These are phyloP conservation scores for Acmispon strigosus DNA, from an alignment of 306 rosid genomes.

Conservation along the genomic window DNA sequence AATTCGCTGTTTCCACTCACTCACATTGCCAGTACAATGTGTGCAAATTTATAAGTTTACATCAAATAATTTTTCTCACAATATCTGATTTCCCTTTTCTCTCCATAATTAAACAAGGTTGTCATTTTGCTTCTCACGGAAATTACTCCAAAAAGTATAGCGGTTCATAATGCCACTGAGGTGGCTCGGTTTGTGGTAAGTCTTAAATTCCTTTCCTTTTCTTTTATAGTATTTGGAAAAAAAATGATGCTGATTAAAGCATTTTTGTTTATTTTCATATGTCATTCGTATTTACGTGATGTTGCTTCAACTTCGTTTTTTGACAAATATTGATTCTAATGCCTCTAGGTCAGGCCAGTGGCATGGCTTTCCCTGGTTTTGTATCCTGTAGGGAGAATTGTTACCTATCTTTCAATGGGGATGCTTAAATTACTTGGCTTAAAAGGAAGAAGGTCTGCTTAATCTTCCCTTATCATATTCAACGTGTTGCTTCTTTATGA, in stretches of 20 bases:
- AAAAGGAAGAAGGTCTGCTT: conserved; percentile 86
- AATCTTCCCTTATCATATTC: neutral
- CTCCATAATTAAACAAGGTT: conserved; percentile 52
- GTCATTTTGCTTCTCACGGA: conserved; percentile 97
- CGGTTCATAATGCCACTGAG: conserved; percentile 95
- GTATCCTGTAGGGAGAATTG: conserved; percentile 92
- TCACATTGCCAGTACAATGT: neutral
- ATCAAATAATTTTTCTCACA: neutral
- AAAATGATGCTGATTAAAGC: neutral
- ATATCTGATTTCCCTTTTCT: conserved; percentile 12
- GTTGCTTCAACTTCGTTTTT: conserved; percentile 7
- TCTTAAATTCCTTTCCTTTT: conserved; percentile 1
- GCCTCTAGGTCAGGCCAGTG: conserved; percentile 94
- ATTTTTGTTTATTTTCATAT: conserved; percentile 11
- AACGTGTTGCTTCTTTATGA: conserved; percentile 7
- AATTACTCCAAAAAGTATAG: conserved; percentile 96
- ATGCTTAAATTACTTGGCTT: conserved; percentile 88
- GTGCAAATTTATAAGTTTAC: neutral
- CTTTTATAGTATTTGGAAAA: neutral
- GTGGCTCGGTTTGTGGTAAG: conserved; percentile 98
- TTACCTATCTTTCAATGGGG: conserved; percentile 95
- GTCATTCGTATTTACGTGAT: conserved; percentile 6
- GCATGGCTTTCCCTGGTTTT: conserved; percentile 95
- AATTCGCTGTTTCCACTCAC: neutral
- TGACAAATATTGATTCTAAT: conserved; percentile 26